Evolutionary conservation across 1,284 basidiomycete genomes (phyloP).

Genomic region (Blastosporella zonata): DNA sequence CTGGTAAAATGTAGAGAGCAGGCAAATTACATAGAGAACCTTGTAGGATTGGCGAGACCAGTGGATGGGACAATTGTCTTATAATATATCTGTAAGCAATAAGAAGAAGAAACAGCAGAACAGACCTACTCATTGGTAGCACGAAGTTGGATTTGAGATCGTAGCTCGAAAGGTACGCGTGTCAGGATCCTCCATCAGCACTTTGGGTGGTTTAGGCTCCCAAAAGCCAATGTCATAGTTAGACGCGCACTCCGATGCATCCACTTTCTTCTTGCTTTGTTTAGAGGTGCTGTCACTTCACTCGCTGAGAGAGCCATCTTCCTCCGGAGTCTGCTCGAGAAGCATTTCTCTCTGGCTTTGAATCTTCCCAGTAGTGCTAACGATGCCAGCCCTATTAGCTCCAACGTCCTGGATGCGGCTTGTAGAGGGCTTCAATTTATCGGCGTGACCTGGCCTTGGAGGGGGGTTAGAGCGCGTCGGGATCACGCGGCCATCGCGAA

Average conservation of each 20-base stretch:
- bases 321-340: not conserved
- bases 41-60: constrained; percentile 75
- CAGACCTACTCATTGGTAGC: constrained; percentile 66
- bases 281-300: not conserved
- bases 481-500: constrained; percentile 38
- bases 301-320: not conserved
- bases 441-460: constrained; percentile 50
- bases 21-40: constrained; percentile 82
- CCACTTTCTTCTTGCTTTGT: not conserved
- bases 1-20: constrained; percentile 76
- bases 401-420: constrained; percentile 28
- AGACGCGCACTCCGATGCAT: constrained; percentile 4
- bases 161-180: constrained; percentile 47
- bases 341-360: constrained; percentile 40
- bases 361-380: constrained; percentile 18
- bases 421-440: constrained; percentile 40
- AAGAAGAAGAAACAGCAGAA: not conserved
- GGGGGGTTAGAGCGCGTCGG: constrained; percentile 40
- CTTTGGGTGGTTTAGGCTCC: constrained; percentile 58
- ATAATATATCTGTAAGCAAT: not conserved
- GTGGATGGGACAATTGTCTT: constrained; percentile 77
- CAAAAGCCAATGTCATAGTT: constrained; percentile 38
- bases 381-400: no score
- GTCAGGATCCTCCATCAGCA: constrained; percentile 51
- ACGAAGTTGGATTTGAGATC: constrained; percentile 79